These are phyloP conservation scores for Heritiera fomes DNA, from an alignment of 345 rosid genomes.

Conservation along the genomic window DNA sequence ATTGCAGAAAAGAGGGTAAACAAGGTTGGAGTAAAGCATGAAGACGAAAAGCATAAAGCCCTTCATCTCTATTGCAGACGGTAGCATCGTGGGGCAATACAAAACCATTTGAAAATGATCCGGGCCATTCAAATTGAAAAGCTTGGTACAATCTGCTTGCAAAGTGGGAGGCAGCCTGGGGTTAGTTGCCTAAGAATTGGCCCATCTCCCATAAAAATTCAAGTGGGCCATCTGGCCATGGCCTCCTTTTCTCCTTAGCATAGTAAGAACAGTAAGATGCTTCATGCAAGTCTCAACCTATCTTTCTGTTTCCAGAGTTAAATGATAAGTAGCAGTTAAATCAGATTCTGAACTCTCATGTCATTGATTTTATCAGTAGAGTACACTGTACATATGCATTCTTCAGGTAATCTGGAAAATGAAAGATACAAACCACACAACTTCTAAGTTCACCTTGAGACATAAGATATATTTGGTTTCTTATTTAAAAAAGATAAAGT, in stretches of 20 bases:
- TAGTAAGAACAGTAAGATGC: not conserved
- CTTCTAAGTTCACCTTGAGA: not conserved
- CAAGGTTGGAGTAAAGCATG: not conserved
- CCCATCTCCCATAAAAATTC: not conserved
- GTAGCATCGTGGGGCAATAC: not conserved
- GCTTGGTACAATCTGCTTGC: slow-evolving; percentile 6
- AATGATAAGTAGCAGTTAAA: not conserved
- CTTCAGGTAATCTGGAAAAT: not conserved
- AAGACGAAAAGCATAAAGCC: not conserved
- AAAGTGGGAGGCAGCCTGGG: slow-evolving; percentile 31
- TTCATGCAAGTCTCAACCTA: not conserved
- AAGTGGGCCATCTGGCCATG: not conserved
- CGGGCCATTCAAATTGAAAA: slow-evolving; percentile 20
- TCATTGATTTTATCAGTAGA: not conserved
- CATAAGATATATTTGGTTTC: slow-evolving; percentile 1
- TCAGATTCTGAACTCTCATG: not conserved
- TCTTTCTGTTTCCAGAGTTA: not conserved
- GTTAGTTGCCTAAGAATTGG: not conserved
- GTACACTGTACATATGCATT: not conserved
- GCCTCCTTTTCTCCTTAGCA: not conserved
- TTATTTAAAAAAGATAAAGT: not conserved
- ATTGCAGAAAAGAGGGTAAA: not conserved
- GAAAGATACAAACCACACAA: not conserved
- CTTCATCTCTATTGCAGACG: not conserved
- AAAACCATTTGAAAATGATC: not conserved